Conservation (phyloP, 306 rosid genomes). For the Glycine tomentella region DNA sequence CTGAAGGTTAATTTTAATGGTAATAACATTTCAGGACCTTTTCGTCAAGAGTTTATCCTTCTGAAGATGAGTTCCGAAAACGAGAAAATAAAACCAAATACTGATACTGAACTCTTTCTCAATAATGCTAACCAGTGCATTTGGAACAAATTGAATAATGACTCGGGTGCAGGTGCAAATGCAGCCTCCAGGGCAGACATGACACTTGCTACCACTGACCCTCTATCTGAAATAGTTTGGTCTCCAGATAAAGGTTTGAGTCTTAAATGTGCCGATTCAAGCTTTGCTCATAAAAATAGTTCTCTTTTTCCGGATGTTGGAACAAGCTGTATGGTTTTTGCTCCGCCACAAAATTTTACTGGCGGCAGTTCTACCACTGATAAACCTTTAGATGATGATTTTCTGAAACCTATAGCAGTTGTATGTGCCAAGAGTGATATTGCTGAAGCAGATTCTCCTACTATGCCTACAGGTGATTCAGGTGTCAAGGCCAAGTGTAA, state of each 20-base stretch:
- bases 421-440: conserved; percentile 39
- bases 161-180: conserved; percentile 99
- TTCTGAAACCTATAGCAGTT: conserved; percentile 43
- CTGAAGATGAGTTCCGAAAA: conserved; percentile 70
- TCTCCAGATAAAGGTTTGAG: conserved; percentile 77
- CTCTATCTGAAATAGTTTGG: conserved; percentile 94
- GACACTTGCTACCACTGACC: conserved; percentile 63
- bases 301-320: conserved; percentile 63
- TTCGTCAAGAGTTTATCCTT: conserved; percentile 49
- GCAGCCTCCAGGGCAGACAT: conserved; percentile 73
- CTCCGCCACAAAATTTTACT: conserved; percentile 49
- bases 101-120: conserved; percentile 65
- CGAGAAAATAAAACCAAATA: conserved; percentile 62
- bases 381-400: conserved; percentile 50
- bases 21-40: conserved; percentile 63
- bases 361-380: conserved; percentile 48
- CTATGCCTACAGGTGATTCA: conserved; percentile 42
- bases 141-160: conserved; percentile 60
- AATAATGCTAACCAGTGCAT: conserved; percentile 59
- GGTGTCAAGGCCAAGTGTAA: conserved; percentile 47
- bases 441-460: conserved; percentile 50
- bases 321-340: conserved; percentile 58
- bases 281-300: conserved; percentile 57
- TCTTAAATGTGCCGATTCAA: conserved; percentile 70
- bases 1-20: conserved; percentile 50